Conservation (phyloP, 164 flowering plant species). For the Piper longum region DNA sequence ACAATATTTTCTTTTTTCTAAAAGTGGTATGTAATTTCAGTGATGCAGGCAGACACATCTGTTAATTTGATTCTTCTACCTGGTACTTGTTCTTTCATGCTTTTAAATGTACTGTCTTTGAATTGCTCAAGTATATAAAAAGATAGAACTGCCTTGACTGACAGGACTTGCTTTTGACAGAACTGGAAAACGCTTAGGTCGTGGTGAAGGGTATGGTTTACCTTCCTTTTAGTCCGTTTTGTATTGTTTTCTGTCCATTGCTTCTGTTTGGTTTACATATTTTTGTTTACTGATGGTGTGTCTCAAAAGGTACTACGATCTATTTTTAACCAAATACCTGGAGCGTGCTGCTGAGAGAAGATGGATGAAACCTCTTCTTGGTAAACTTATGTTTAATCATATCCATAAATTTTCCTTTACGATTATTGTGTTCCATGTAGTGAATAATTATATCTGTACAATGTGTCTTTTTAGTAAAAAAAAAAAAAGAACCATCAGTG, state of each 20-base stretch:
- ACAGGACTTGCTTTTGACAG: conserved; percentile 91
- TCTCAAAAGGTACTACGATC: conserved; percentile 64
- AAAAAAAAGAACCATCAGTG: not conserved
- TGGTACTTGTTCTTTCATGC: conserved; percentile 27
- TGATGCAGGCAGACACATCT: conserved; percentile 70
- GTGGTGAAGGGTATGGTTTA: conserved; percentile 87
- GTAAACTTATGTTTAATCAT: conserved; percentile 18
- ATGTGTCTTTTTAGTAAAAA: not conserved
- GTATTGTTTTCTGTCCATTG: not conserved
- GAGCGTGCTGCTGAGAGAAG: conserved; percentile 45
- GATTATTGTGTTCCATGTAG: not conserved
- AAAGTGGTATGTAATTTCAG: conserved; percentile 27
- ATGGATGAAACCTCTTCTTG: conserved; percentile 81
- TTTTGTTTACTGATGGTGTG: not conserved
- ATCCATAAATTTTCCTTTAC: not conserved
- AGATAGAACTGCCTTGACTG: not conserved
- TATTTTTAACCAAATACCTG: conserved; percentile 61
- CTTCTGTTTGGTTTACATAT: not conserved
- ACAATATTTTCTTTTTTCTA: not conserved
- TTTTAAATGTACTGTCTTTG: not conserved
- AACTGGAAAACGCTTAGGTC: conserved; percentile 90
- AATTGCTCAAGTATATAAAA: not conserved
- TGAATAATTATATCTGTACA: not conserved
- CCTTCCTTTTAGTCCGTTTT: not conserved
- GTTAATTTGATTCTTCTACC: conserved; percentile 82